Evolutionary conservation across 2,329 filamentous ascomycete species (phyloP).

Genomic region (Venturia oleaginea): DNA sequence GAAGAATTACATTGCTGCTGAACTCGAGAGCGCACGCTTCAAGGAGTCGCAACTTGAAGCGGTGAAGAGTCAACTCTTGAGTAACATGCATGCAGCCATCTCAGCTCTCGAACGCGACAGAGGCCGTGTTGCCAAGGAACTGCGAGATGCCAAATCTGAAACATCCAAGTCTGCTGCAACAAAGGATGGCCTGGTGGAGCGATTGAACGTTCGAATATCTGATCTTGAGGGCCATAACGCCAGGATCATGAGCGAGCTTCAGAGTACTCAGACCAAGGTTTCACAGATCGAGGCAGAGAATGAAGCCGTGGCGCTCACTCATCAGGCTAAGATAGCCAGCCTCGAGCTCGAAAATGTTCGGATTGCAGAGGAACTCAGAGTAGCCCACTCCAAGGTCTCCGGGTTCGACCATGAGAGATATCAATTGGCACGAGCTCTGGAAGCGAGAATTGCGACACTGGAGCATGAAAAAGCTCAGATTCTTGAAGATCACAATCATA

Average conservation of each 20-base stretch:
- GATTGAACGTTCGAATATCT: not conserved
- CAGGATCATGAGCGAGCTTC: not conserved
- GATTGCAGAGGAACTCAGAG: not conserved
- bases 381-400: not conserved
- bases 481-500: not conserved
- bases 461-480: not conserved
- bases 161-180: not conserved
- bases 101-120: not conserved
- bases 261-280: not conserved
- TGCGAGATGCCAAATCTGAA: not conserved
- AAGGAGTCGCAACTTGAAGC: not conserved
- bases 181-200: not conserved
- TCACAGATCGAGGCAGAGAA: not conserved
- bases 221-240: not conserved
- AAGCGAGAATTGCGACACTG: not conserved
- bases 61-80: not conserved
- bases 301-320: not conserved
- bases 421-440: not conserved
- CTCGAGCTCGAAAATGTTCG: not conserved
- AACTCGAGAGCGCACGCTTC: not conserved
- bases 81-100: not conserved
- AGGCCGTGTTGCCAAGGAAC: too few relatives aligned
- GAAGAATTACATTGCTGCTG: not conserved
- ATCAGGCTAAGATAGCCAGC: not conserved
- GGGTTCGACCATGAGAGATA: not conserved